Base-by-base conservation (phyloP, 2,329 filamentous ascomycete genomes). In the Gnomoniopsis sp. region DNA sequence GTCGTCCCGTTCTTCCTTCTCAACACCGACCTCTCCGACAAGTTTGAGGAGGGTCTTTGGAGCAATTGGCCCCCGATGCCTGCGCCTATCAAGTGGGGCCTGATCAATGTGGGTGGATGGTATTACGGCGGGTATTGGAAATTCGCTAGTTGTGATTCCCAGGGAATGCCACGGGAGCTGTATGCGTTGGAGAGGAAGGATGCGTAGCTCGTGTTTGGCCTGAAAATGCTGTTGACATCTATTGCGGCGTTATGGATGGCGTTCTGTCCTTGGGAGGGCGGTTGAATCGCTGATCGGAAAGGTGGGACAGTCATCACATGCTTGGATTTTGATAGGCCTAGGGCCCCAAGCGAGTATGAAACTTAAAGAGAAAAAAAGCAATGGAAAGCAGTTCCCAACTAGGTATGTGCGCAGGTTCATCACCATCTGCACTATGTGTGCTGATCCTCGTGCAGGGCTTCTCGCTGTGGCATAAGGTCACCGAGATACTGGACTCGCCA, bases 51-150 rank as follows among this genome's bases (percentile, higher is more conserved):
- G 6, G 84, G 83, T 23, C 68, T 77, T 66, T 88, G 85, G 84
- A 76, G 75, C 14, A 78, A 79, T 64, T 88, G 85, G 85, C 86
- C 86, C 48, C 84, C 85, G 0, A 88, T 88, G 75, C 85, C 85
- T 1, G 76, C 74, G 6, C 79, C 82, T 3, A 77, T 88, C 60
- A 77, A 79, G 57, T 88, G 84, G 84, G 79, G 79, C 0, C 65
- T 88, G 61, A 75, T 82, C 38, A 87, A 86, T 65, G 69, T 87
- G 47, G 83, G 75, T 1, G 84, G 83, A 2, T 76, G 80, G 38
- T 81, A 77, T 70, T 77, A 87, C 64, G 77, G 77, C 38, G 74
- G 77, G 2, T 82, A 80, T 78, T 88, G 86, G 85, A 85, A 79
- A 72, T 89, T 88, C 74, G 77, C 83, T 34, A 87, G 84, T 65